These are phyloP conservation scores for Actinomortierella ambigua DNA, from an alignment of 371 early-diverging fungal genomes.

Conservation along the genomic window DNA sequence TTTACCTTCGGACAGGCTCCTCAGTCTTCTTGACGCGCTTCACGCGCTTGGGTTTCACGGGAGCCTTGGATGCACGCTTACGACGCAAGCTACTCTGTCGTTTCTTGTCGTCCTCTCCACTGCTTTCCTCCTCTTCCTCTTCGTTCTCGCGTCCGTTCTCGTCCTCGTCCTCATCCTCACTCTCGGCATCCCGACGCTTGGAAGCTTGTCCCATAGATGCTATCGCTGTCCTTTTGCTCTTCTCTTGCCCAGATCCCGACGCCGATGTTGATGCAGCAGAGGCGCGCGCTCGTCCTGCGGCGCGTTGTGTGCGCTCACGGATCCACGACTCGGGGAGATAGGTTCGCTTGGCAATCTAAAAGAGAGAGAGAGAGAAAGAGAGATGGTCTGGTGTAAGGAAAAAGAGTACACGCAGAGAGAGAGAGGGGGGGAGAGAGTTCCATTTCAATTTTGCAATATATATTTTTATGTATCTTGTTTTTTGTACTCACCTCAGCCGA, in stretches of 20 bases:
- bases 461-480: not conserved
- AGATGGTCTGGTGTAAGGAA: too few relatives aligned
- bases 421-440: not conserved
- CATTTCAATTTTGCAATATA: not conserved
- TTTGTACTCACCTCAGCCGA: constrained; percentile 20
- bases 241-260: not conserved
- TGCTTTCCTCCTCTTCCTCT: not conserved
- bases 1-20: constrained; percentile 8
- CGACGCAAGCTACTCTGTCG: too few relatives aligned
- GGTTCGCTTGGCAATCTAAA: constrained; percentile 29
- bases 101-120: too few relatives aligned
- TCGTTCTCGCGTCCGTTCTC: constrained; percentile 1
- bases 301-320: constrained; percentile 26
- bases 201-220: constrained; percentile 41
- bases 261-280: too few relatives aligned
- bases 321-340: constrained; percentile 38
- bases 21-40: constrained; percentile 31
- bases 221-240: too few relatives aligned
- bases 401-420: not conserved
- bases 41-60: constrained; percentile 3
- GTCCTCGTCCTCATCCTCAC: constrained; percentile 10
- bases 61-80: too few relatives aligned
- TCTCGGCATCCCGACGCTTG: constrained; percentile 24
- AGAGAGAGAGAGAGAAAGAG: too few relatives aligned
- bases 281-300: constrained; percentile 20